Evolutionary conservation across 768 basidiomycete genomes (phyloP).

Genomic region (Multifurca ochricompacta): DNA sequence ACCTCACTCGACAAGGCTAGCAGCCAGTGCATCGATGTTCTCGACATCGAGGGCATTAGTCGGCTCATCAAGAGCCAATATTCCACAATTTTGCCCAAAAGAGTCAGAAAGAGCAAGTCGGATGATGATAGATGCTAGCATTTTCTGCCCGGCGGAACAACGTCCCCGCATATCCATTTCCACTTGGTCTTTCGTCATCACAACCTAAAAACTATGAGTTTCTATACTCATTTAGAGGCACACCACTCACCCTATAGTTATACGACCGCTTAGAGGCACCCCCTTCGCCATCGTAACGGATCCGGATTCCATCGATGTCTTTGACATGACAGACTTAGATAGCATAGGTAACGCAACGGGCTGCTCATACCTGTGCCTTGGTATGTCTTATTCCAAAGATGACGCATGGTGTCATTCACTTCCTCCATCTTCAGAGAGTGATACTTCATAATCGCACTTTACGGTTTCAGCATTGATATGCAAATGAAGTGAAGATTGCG

Average conservation of each 20-base stretch:
- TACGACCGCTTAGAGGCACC: conserved; percentile 87
- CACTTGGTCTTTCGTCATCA: conserved; percentile 98
- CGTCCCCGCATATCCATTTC: conserved; percentile 99
- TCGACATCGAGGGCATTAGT: conserved; percentile 95
- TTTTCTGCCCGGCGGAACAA: conserved; percentile 98
- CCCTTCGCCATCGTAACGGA: conserved; percentile 89
- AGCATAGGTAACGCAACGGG: background rate
- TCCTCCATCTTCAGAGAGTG: conserved; percentile 98
- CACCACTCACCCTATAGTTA: conserved; percentile 77
- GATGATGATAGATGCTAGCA: conserved; percentile 96
- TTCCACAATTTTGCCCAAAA: conserved; percentile 96
- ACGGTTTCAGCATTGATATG: conserved; percentile 19
- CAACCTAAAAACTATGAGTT: conserved; percentile 50
- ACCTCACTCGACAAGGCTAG: conserved; percentile 83
- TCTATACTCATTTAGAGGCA: conserved; percentile 9
- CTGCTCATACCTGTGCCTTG: conserved; percentile 79
- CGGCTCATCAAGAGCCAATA: conserved; percentile 95
- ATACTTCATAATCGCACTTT: conserved; percentile 97
- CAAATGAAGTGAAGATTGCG: conserved; percentile 22
- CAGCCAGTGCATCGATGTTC: conserved; percentile 91
- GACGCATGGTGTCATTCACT: conserved; percentile 96
- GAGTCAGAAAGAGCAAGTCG: conserved; percentile 95
- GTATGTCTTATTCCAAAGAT: conserved; percentile 98
- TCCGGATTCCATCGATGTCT: conserved; percentile 98
- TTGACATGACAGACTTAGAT: conserved; percentile 6